A percentile compares a stretch with the other conserved stretches of the same genome.
These are phyloP conservation scores for Diaporthe destruens DNA, from an alignment of 2,329 filamentous ascomycete species.

Conservation along the genomic window DNA sequence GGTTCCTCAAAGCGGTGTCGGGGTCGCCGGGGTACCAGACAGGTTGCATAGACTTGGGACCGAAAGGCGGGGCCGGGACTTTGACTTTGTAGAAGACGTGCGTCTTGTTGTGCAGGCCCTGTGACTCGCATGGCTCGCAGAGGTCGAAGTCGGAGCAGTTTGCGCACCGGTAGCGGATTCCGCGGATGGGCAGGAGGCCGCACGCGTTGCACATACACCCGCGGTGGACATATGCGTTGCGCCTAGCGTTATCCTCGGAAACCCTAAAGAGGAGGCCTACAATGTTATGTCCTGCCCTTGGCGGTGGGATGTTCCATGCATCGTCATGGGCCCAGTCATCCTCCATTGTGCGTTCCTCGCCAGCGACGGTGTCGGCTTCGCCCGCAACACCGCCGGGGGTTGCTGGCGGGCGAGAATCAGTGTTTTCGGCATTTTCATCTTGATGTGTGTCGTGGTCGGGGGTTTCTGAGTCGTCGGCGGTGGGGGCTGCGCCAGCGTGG, in stretches of 20 bases:
- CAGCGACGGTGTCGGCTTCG: conserved; percentile 51
- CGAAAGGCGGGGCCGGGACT: conserved; percentile 87
- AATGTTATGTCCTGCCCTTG: conserved; percentile 79
- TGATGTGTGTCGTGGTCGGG: conserved; percentile 53
- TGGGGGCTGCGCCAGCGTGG: conserved; percentile 43
- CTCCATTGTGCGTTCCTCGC: conserved; percentile 53
- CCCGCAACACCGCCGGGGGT: conserved; percentile 54
- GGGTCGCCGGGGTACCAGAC: conserved; percentile 93
- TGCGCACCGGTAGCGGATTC: conserved; percentile 91
- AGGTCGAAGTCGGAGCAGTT: conserved; percentile 98
- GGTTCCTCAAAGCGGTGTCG: conserved; percentile 73
- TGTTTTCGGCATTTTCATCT: conserved; percentile 56
- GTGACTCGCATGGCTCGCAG: conserved; percentile 91
- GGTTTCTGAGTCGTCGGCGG: conserved; percentile 57
- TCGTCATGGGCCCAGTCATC: conserved; percentile 68
- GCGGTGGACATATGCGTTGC: conserved; percentile 91
- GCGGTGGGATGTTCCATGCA: conserved; percentile 53
- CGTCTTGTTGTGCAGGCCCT: conserved; percentile 83
- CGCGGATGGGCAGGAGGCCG: conserved; percentile 87
- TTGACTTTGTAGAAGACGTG: conserved; percentile 98
- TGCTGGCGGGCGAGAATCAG: conserved; percentile 44
- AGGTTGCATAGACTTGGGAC: conserved; percentile 82
- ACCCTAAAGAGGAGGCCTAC: conserved; percentile 90
- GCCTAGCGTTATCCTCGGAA: conserved; percentile 89
- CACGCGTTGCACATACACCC: conserved; percentile 95